phyloP scores from a whole-genome alignment of 805 yeast species.

The Hanseniaspora lindneri region DNA sequence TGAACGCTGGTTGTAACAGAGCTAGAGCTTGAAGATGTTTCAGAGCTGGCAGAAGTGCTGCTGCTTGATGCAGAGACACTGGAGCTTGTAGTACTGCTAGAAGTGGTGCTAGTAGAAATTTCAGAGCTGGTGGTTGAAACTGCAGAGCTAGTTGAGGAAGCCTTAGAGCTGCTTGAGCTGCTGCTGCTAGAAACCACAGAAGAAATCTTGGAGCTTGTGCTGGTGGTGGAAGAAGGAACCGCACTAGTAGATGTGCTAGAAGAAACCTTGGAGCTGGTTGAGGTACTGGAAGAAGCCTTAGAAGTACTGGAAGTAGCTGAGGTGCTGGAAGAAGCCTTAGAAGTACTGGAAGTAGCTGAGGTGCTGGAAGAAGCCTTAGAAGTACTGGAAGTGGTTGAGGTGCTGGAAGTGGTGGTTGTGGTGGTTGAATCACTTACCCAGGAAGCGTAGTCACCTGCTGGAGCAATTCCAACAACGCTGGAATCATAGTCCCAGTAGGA shows the following conservation, averaged over 20 bases:
- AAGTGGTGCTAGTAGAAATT: constrained; percentile 5
- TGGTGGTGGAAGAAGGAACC: neutral
- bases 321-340: constrained; percentile 2
- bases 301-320: neutral
- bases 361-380: constrained; percentile 48
- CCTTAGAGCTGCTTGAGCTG: neutral
- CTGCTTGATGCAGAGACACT: neutral
- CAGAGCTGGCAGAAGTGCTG: constrained; percentile 6
- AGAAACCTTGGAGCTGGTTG: too few species aligned
- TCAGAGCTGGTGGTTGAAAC: neutral
- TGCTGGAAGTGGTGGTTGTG: neutral
- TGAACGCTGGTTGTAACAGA: neutral
- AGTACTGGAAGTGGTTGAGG: constrained; percentile 33
- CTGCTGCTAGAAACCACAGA: neutral
- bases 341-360: constrained; percentile 23
- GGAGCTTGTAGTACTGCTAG: neutral
- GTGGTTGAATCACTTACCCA: constrained; percentile 6
- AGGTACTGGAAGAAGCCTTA: neutral
- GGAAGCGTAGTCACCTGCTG: neutral
- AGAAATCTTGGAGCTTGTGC: neutral
- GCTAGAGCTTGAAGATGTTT: constrained; percentile 3
- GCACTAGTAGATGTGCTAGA: too few species aligned
- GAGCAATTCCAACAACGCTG: constrained; percentile 8
- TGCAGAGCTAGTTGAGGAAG: neutral
- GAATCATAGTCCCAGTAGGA: constrained; percentile 15